phyloP scores from a whole-genome alignment of 1,139 yeast genomes.

The Geotrichum europaeum region DNA sequence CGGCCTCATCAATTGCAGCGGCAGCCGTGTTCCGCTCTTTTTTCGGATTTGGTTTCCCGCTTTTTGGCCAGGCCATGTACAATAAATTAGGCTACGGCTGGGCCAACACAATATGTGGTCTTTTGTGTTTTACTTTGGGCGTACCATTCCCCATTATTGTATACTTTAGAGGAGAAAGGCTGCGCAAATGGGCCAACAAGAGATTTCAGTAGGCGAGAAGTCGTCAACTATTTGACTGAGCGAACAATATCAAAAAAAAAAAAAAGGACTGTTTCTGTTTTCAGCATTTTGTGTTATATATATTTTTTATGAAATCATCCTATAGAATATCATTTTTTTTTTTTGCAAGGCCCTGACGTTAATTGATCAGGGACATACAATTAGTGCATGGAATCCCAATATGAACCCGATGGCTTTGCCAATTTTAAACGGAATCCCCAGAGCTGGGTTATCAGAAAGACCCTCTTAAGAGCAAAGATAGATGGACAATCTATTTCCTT shows the following conservation, averaged over 20 bases:
- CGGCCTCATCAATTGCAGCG: conserved; percentile 55
- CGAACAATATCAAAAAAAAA: not conserved
- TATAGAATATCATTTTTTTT: not conserved
- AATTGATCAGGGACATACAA: too few species aligned
- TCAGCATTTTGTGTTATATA: too few species aligned
- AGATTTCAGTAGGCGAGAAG: conserved; percentile 23
- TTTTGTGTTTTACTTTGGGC: conserved; percentile 51
- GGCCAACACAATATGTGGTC: conserved; percentile 59
- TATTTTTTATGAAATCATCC: not conserved
- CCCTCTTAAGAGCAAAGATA: too few species aligned
- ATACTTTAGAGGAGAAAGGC: conserved; percentile 48
- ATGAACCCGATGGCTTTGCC: too few species aligned
- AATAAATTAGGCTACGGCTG: conserved; percentile 49
- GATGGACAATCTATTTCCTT: too few species aligned
- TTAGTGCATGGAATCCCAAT: too few species aligned
- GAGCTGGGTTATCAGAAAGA: too few species aligned
- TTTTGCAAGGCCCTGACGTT: too few species aligned
- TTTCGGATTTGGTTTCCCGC: conserved; percentile 49
- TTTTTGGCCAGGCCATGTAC: conserved; percentile 34
- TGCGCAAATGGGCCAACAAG: conserved; percentile 53
- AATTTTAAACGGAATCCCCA: too few species aligned
- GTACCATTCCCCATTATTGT: conserved; percentile 60
- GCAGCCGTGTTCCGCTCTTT: conserved; percentile 56
- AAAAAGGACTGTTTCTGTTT: too few species aligned
- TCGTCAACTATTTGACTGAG: not conserved